A percentile compares a stretch with the other conserved stretches of the same genome.
phyloP scores from a whole-genome alignment of 805 yeast species.

The Monosporozyma aquatica region DNA sequence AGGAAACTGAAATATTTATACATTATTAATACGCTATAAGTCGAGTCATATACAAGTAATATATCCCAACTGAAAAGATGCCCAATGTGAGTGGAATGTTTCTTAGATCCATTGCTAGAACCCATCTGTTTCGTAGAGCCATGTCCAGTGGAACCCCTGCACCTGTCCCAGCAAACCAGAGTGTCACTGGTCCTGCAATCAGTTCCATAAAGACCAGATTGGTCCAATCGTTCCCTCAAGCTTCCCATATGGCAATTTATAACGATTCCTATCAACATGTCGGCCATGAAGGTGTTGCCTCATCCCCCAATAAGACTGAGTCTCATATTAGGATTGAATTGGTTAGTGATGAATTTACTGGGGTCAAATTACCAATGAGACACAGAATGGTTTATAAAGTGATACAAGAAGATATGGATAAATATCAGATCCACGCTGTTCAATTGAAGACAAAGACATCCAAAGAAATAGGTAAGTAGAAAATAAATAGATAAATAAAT shows the following conservation, averaged over 20 bases:
- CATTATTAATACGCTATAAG: too few species aligned
- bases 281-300: constrained; percentile 75
- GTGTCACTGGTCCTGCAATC: constrained; percentile 9
- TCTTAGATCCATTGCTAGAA: too few species aligned
- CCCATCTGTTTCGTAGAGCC: too few species aligned
- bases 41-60: too few species aligned
- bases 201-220: constrained; percentile 4
- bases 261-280: constrained; percentile 87
- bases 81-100: too few species aligned
- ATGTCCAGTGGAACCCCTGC: too few species aligned
- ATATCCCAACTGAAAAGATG: too few species aligned
- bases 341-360: constrained; percentile 59
- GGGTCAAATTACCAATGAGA: constrained; percentile 58
- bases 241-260: constrained; percentile 36
- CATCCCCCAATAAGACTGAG: constrained; percentile 61
- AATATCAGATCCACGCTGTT: constrained; percentile 76
- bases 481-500: not conserved
- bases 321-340: constrained; percentile 60
- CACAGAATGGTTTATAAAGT: constrained; percentile 67
- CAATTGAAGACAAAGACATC: constrained; percentile 77
- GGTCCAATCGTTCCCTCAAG: constrained; percentile 6
- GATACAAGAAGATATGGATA: constrained; percentile 58
- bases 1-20: too few species aligned
- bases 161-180: constrained; percentile 6
- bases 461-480: constrained; percentile 32